phyloP scores from a whole-genome alignment of 1,284 basidiomycete species.

The Tilletia indica region DNA sequence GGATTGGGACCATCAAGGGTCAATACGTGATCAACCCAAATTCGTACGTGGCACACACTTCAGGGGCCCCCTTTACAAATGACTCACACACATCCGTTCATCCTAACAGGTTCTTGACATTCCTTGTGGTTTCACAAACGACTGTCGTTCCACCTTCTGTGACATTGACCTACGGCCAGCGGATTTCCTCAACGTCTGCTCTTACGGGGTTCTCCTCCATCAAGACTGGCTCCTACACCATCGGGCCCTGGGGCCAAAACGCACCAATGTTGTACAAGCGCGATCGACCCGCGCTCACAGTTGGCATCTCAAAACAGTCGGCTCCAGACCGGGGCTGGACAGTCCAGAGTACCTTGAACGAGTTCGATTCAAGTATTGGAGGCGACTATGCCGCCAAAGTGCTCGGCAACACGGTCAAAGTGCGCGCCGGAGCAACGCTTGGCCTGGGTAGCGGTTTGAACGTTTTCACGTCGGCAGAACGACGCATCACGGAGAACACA shows the following conservation, averaged over 20 bases:
- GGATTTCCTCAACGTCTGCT: constrained; percentile 46
- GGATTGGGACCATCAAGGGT: constrained; percentile 57
- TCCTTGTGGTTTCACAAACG: constrained; percentile 45
- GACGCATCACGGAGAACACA: constrained; percentile 55
- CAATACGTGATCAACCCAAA: constrained; percentile 59
- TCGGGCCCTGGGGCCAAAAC: constrained; percentile 58
- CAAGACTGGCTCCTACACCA: constrained; percentile 58
- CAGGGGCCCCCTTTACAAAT: neutral
- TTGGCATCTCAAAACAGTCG: constrained; percentile 45
- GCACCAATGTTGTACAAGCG: constrained; percentile 20
- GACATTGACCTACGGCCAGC: constrained; percentile 58
- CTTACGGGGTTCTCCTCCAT: constrained; percentile 51
- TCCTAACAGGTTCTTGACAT: constrained; percentile 53
- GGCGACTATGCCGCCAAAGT: constrained; percentile 58
- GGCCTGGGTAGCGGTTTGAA: constrained; percentile 49
- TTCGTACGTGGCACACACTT: constrained; percentile 46
- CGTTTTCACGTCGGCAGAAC: constrained; percentile 50
- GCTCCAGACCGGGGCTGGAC: constrained; percentile 46
- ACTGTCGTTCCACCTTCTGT: constrained; percentile 56
- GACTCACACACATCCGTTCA: neutral
- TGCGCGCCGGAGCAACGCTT: constrained; percentile 57
- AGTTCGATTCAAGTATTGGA: constrained; percentile 41
- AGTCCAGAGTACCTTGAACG: constrained; percentile 31
- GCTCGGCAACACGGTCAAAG: constrained; percentile 57
- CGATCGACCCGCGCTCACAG: constrained; percentile 39